A percentile compares a stretch with the other conserved stretches of the same genome.
These are phyloP conservation scores for Acmispon strigosus DNA, from an alignment of 306 rosid genomes.

Conservation along the genomic window DNA sequence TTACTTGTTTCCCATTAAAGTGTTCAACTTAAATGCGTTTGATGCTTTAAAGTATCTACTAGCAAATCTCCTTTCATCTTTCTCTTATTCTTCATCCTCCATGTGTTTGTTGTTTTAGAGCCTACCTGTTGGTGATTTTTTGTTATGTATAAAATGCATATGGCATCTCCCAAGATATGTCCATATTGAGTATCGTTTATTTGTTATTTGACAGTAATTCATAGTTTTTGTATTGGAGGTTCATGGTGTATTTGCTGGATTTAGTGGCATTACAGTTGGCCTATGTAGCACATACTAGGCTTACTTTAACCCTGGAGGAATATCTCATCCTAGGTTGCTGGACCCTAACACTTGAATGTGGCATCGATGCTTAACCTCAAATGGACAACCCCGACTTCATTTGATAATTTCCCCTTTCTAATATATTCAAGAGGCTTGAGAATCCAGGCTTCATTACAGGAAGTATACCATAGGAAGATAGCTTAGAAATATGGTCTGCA, in stretches of 20 bases:
- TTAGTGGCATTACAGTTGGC: slow-evolving; percentile 85
- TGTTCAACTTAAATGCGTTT: too few relatives aligned
- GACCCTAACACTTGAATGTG: slow-evolving; percentile 92
- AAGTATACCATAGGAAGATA: slow-evolving; percentile 28
- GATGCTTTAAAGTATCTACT: too few relatives aligned
- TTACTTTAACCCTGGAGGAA: slow-evolving; percentile 84
- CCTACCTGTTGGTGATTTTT: neutral
- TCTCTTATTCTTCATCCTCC: neutral
- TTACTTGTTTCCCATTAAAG: too few relatives aligned
- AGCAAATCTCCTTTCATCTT: neutral
- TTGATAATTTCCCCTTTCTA: slow-evolving; percentile 18
- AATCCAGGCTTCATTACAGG: slow-evolving; percentile 29
- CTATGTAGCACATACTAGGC: slow-evolving; percentile 89
- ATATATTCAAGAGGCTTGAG: slow-evolving; percentile 28
- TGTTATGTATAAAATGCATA: neutral
- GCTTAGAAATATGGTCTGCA: neutral
- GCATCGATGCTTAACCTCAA: slow-evolving; percentile 96
- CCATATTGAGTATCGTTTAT: neutral
- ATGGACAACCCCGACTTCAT: slow-evolving; percentile 90
- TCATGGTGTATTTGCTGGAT: slow-evolving; percentile 98
- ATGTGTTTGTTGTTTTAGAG: neutral
- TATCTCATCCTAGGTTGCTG: slow-evolving; percentile 65
- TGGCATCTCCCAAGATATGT: too few relatives aligned
- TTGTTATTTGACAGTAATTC: slow-evolving; percentile 6
- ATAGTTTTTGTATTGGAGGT: slow-evolving; percentile 46